Percentiles rank a stretch among this genome's conserved stretches.
These are phyloP conservation scores for Dianthus caryophyllus DNA, from an alignment of 148 eudicot species.

Conservation along the genomic window DNA sequence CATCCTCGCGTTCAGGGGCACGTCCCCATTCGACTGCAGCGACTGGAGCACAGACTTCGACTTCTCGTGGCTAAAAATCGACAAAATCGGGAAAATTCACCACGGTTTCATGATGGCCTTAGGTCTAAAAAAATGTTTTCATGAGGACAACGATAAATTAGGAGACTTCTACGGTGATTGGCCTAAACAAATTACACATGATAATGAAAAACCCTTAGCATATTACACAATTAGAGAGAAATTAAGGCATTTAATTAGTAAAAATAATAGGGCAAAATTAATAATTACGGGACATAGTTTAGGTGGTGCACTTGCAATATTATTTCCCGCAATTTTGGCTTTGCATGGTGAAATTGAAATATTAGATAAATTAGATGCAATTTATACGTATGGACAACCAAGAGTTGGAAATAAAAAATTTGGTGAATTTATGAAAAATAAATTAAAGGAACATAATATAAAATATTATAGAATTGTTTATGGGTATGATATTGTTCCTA, in stretches of 20 bases:
- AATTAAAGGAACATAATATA: constrained; percentile 26
- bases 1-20: constrained; percentile 63
- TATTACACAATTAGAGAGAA: constrained; percentile 47
- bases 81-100: constrained; percentile 52
- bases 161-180: constrained; percentile 28
- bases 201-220: constrained; percentile 28
- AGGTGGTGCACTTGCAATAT: constrained; percentile 69
- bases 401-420: constrained; percentile 64
- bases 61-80: constrained; percentile 51
- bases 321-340: constrained; percentile 56
- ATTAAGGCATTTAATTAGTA: constrained; percentile 27
- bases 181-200: constrained; percentile 31
- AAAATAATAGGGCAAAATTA: constrained; percentile 32
- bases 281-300: constrained; percentile 81
- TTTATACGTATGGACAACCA: constrained; percentile 82
- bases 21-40: constrained; percentile 49
- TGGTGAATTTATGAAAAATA: constrained; percentile 38
- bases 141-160: constrained; percentile 2
- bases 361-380: constrained; percentile 38
- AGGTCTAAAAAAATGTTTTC: constrained; percentile 40
- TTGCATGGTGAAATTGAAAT: constrained; percentile 41
- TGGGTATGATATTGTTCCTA: constrained; percentile 59
- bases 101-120: constrained; percentile 68
- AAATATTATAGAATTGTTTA: constrained; percentile 63
- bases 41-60: constrained; percentile 72